These are phyloP conservation scores for Amanita rubescens DNA, from an alignment of 768 basidiomycete genomes.

Conservation along the genomic window DNA sequence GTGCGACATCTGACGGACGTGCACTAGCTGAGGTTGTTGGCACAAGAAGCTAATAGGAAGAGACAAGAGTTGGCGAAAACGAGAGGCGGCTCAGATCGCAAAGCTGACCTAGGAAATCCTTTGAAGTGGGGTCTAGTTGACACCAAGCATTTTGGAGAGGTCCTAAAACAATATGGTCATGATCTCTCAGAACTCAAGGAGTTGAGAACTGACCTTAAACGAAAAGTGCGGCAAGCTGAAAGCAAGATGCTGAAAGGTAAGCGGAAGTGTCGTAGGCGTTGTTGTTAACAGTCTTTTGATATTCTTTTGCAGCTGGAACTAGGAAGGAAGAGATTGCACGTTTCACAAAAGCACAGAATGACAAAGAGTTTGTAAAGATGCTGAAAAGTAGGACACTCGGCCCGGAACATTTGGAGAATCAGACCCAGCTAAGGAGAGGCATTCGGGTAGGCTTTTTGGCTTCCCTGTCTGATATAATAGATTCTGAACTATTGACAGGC, in stretches of 20 bases:
- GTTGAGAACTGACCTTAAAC: constrained; percentile 31
- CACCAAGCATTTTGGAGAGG: constrained; percentile 40
- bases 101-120: constrained; percentile 37
- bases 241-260: constrained; percentile 62
- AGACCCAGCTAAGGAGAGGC: constrained; percentile 63
- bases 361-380: constrained; percentile 74
- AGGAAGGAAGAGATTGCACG: constrained; percentile 78
- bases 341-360: constrained; percentile 70
- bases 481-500: constrained; percentile 28
- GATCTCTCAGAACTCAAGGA: constrained; percentile 47
- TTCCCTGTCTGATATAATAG: not conserved
- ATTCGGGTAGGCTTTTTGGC: constrained; percentile 47
- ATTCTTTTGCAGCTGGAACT: constrained; percentile 53
- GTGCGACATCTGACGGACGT: not conserved
- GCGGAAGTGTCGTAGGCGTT: constrained; percentile 9
- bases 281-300: not conserved
- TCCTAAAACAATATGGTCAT: constrained; percentile 38
- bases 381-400: constrained; percentile 71
- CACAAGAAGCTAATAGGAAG: constrained; percentile 29
- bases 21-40: constrained; percentile 37
- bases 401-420: constrained; percentile 83
- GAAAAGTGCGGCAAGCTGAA: constrained; percentile 48
- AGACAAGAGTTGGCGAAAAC: constrained; percentile 30
- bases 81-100: constrained; percentile 30
- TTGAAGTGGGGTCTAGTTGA: constrained; percentile 52